These are phyloP conservation scores for Stephania japonica DNA, from an alignment of 164 flowering plant genomes.

Conservation along the genomic window DNA sequence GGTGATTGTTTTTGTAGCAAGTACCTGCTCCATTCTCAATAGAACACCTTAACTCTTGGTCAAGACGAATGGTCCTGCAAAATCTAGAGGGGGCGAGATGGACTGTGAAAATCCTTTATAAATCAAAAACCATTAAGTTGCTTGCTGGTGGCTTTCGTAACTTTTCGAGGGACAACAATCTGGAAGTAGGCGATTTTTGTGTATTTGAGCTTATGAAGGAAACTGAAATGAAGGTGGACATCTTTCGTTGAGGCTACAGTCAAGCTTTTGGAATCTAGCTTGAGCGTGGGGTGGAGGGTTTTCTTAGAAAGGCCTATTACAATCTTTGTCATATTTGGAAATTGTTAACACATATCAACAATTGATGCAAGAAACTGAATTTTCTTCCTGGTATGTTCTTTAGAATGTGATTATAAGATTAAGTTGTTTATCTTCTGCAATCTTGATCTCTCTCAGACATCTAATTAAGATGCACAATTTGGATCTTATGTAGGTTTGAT, in stretches of 20 bases:
- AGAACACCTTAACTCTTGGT: background rate
- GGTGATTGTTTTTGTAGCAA: slow-evolving; percentile 5
- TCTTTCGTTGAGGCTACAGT: background rate
- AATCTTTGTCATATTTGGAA: background rate
- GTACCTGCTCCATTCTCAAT: slow-evolving; percentile 12
- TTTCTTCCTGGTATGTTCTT: background rate
- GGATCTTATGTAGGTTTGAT: too few relatives aligned
- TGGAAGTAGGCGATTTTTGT: slow-evolving; percentile 9
- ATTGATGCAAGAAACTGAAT: background rate
- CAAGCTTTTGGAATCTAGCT: background rate
- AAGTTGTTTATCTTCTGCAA: background rate
- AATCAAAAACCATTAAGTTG: background rate
- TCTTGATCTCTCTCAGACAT: background rate
- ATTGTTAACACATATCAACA: background rate
- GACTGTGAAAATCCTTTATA: slow-evolving; percentile 4
- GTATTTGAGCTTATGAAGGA: slow-evolving; percentile 2
- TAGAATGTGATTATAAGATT: background rate
- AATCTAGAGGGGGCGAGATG: slow-evolving; percentile 12
- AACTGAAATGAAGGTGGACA: background rate
- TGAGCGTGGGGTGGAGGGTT: background rate
- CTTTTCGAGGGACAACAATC: background rate
- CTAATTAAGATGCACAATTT: too few relatives aligned
- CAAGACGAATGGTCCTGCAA: slow-evolving; percentile 1
- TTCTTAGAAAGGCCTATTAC: background rate
- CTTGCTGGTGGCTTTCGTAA: background rate